Evolutionary conservation across 1,284 basidiomycete species (phyloP), one percentile per base, ranked within the genome.

Genomic region (Dichomitus squalens): DNA sequence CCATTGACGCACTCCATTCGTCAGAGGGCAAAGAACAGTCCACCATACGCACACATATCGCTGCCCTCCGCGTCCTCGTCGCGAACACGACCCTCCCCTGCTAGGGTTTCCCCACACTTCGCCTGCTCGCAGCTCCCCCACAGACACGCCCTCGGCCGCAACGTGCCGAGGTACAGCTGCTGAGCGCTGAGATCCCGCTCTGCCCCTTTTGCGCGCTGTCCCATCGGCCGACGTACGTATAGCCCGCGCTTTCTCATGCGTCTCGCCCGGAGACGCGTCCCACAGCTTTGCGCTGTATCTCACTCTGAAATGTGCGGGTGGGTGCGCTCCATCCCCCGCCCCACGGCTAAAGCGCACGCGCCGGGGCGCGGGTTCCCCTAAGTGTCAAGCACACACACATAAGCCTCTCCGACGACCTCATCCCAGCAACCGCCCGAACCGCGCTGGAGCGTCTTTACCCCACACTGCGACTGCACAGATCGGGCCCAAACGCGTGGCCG

Each of bases 91-190:
- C 53, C n/a, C 43, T 25, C n/a, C 40, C 50, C 43, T 41, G 46
- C 33, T 41, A 21, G 38, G 43, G 50, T 53, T 63, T 54, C 60
- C 55, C 57, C 57, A 57, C 57, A 43, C 55, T 54, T 50, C 57
- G n/a, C 41, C 27, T n/a, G 20, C 33, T 33, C 40, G 39, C 40
- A 35, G 38, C 25, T 51, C 23, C 48, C 4, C 49, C 54, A 53
- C 48, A 21, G 25, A 31, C 46, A 35, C 31, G 46, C 27, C 18
- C 46, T 21, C 9, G 46, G 4, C 31, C n/a, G n/a, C n/a, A n/a
- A n/a, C n/a, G n/a, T n/a, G n/a, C n/a, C n/a, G n/a, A n/a, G n/a
- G n/a, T n/a, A n/a, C n/a, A n/a, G n/a, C n/a, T n/a, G n/a, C n/a
- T n/a, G 29, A 31, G 12, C 16, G 18, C 46, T 48, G 46, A 21